Evolutionary conservation across 108 stramenopile species (phyloP).

Genomic region (Pseudonitzschia multistriata): DNA sequence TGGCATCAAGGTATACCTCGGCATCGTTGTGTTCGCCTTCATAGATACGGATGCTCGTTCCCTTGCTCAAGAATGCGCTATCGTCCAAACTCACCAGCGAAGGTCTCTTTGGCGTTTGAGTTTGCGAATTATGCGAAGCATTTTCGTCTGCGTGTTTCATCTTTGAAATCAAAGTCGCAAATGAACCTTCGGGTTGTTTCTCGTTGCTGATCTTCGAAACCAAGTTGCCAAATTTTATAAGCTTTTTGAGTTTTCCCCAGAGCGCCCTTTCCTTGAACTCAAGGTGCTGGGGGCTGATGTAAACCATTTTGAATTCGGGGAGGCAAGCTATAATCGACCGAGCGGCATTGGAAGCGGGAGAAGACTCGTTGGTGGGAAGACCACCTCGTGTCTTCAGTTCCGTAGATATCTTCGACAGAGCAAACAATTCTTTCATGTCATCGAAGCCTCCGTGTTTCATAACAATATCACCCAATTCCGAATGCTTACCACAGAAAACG

Average conservation of each 20-base stretch:
- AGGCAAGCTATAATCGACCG: constrained; percentile 49
- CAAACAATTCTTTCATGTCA: constrained; percentile 64
- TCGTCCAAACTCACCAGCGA: not conserved
- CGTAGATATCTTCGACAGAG: constrained; percentile 64
- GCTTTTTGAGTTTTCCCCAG: constrained; percentile 1
- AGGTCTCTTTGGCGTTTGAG: not conserved
- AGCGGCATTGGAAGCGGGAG: constrained; percentile 31
- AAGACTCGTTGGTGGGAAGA: not conserved
- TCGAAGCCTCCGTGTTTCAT: constrained; percentile 85
- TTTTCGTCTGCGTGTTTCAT: not conserved
- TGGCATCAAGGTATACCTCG: constrained; percentile 14
- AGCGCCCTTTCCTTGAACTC: constrained; percentile 4
- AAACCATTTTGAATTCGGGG: constrained; percentile 71
- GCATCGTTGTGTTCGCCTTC: constrained; percentile 12
- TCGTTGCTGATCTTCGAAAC: not conserved
- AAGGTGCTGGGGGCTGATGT: constrained; percentile 68
- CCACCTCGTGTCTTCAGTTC: constrained; percentile 47
- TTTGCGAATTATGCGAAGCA: not conserved
- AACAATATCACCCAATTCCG: constrained; percentile 59
- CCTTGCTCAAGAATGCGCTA: not conserved
- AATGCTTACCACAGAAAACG: constrained; percentile 71
- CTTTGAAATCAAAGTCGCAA: not conserved
- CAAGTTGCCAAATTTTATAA: not conserved
- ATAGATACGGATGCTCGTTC: constrained; percentile 28
- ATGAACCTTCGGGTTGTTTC: not conserved